Percentiles rank a stretch among this genome's conserved stretches.
Evolutionary conservation across 2,329 filamentous ascomycete species (phyloP).

Genomic region (Beauveria australis): DNA sequence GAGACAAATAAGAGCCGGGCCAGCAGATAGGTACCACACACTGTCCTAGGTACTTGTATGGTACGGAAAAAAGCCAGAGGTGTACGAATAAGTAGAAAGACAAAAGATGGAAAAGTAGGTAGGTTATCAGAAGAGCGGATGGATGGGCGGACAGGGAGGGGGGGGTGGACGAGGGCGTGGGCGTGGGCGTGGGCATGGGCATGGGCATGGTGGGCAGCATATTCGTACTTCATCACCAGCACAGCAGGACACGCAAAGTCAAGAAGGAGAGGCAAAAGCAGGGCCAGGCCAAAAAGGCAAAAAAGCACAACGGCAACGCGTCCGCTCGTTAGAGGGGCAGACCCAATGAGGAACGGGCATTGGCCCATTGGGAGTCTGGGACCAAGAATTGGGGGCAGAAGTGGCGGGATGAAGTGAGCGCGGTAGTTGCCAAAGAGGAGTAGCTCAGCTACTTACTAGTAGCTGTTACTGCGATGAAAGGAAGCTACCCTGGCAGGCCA

Average conservation of each 20-base stretch:
- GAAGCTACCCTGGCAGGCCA: background rate
- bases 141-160: slow-evolving; percentile 9
- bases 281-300: background rate
- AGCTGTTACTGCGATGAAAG: background rate
- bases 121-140: slow-evolving; percentile 4
- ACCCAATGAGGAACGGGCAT: slow-evolving; percentile 11
- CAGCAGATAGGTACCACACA: background rate
- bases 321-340: background rate
- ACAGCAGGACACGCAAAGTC: too few relatives aligned
- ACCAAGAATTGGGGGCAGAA: background rate
- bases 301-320: slow-evolving; percentile 6
- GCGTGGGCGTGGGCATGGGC: background rate
- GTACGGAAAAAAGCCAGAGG: background rate
- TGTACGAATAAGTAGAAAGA: background rate
- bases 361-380: slow-evolving; percentile 3
- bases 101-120: background rate
- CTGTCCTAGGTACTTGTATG: background rate
- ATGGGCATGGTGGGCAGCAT: background rate
- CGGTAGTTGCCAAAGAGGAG: background rate
- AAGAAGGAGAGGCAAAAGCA: background rate
- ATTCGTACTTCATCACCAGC: background rate
- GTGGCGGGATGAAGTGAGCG: background rate
- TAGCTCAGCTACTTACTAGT: background rate
- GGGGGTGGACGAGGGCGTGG: slow-evolving; percentile 6
- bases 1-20: background rate